Evolutionary conservation across 2,329 filamentous ascomycete genomes (phyloP).

Genomic region (Eutypa lata): DNA sequence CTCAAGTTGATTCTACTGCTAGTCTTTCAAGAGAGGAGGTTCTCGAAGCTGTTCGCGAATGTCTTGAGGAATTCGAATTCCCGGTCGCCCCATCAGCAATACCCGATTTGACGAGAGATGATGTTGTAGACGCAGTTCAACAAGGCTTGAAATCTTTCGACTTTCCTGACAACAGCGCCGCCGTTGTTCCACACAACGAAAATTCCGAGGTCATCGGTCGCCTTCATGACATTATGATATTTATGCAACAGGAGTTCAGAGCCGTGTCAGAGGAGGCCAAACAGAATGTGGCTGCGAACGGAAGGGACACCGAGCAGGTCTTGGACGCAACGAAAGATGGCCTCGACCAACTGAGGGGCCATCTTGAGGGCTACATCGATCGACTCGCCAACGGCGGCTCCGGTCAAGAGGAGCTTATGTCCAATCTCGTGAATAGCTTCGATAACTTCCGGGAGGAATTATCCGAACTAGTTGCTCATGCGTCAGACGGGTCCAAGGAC

Average conservation of each 20-base stretch:
- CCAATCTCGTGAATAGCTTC: conserved; percentile 62
- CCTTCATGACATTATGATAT: conserved; percentile 63
- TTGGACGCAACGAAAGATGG: conserved; percentile 86
- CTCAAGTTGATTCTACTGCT: conserved; percentile 65
- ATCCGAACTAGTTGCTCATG: conserved; percentile 53
- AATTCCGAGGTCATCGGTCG: conserved; percentile 51
- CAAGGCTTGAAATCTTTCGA: conserved; percentile 50
- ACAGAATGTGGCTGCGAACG: conserved; percentile 75
- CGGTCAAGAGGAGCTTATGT: conserved; percentile 75
- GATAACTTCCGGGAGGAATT: conserved; percentile 67
- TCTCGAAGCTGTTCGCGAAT: conserved; percentile 78
- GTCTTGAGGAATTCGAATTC: conserved; percentile 80
- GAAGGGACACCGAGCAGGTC: conserved; percentile 82
- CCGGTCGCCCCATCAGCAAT: conserved; percentile 57
- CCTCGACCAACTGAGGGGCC: conserved; percentile 72
- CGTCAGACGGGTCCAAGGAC: conserved; percentile 54
- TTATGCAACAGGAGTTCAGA: conserved; percentile 57
- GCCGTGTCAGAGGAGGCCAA: conserved; percentile 63
- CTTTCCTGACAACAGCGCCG: conserved; percentile 30
- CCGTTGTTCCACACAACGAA: conserved; percentile 39
- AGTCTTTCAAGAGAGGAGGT: conserved; percentile 78
- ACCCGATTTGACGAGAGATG: conserved; percentile 56
- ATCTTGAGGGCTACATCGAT: conserved; percentile 81
- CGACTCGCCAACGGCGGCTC: conserved; percentile 64
- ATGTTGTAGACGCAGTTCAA: conserved; percentile 62